Base-by-base conservation (phyloP, 345 rosid genomes). In the Conringia planisiliqua region DNA sequence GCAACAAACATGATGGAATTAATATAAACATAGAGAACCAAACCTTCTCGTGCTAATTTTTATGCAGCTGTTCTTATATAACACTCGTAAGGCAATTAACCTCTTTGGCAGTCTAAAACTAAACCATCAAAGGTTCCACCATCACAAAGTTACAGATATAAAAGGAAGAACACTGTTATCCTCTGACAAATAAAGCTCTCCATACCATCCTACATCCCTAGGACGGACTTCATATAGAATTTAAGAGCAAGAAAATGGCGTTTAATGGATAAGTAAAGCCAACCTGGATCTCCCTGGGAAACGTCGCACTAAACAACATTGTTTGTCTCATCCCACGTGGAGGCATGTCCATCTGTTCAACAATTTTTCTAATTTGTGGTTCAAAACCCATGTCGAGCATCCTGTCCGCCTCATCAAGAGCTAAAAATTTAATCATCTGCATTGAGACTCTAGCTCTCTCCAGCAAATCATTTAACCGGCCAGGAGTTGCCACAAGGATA, bases 301-400 rank as follows among this genome's bases (percentile, higher is more conserved):
- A 95, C 66, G 99, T 95, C 56, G 99, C 99, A 81, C 99, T 95
- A 69, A 95, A 95, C 79, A 95, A 80, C 99, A 95, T 90, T 29
- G 99, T 95, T 78, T 95, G 99, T 78, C 99, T 84, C 30, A 68
- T 82, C 20, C 97, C 97, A 10, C 88, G 82, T 24, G 85, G 91
- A 58, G 99, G 98, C 99, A 95, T 95, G 79, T 92, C 99, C 92
- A 85, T 90, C 80, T 95, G 91, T 74, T 95, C 93, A 52, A 95
- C 99, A 57, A 95, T 95, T 74, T 92, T 95, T 73, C 99, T 86
- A 61, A 95, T 95, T 71, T 95, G 99, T 39, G 99, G 99, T 81
- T 95, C 99, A 85, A 95, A 95, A 51, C 99, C 99, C 99, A 95
- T 95, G 81, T 95, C 99, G 66, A 95, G 84, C 99, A 95, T 95